These are phyloP conservation scores for Monsonia emarginata DNA, from an alignment of 441 rosid species.

Conservation along the genomic window DNA sequence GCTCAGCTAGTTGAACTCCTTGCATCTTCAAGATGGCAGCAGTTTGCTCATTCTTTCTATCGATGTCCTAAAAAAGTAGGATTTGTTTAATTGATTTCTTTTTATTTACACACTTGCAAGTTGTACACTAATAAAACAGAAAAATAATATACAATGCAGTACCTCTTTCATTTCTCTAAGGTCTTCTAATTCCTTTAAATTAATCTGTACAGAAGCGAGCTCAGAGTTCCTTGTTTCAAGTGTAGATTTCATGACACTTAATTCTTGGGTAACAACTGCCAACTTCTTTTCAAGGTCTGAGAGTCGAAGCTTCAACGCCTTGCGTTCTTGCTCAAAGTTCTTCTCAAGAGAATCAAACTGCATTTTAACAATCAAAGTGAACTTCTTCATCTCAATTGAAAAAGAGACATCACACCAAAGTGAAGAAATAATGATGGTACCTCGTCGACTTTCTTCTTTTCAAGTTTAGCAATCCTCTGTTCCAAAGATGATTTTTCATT, in stretches of 20 bases:
- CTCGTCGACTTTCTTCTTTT: conserved; percentile 64
- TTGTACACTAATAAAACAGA: conserved; percentile 6
- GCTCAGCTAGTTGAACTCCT: conserved; percentile 79
- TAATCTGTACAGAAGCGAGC: conserved; percentile 47
- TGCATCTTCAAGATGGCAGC: conserved; percentile 95
- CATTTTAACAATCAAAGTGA: conserved; percentile 11
- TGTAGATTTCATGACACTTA: conserved; percentile 44
- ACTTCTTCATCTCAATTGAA: neutral
- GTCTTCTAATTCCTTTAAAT: conserved; percentile 74
- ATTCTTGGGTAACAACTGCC: conserved; percentile 39
- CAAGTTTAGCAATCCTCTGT: conserved; percentile 47
- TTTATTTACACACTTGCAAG: neutral
- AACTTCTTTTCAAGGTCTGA: conserved; percentile 62
- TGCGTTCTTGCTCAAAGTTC: conserved; percentile 57
- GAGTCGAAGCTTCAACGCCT: conserved; percentile 45
- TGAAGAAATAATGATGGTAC: conserved; percentile 25
- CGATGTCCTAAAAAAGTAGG: conserved; percentile 58
- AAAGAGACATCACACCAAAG: neutral
- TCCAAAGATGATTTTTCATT: conserved; percentile 54
- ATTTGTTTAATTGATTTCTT: conserved; percentile 4
- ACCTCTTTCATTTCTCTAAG: conserved; percentile 96
- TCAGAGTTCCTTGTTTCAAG: conserved; percentile 46
- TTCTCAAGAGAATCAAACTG: conserved; percentile 50
- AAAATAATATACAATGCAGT: conserved; percentile 11
- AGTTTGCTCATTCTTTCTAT: conserved; percentile 90